Base-by-base conservation (phyloP, 176 grass and related monocot species). In the Coix lacrymajobi region DNA sequence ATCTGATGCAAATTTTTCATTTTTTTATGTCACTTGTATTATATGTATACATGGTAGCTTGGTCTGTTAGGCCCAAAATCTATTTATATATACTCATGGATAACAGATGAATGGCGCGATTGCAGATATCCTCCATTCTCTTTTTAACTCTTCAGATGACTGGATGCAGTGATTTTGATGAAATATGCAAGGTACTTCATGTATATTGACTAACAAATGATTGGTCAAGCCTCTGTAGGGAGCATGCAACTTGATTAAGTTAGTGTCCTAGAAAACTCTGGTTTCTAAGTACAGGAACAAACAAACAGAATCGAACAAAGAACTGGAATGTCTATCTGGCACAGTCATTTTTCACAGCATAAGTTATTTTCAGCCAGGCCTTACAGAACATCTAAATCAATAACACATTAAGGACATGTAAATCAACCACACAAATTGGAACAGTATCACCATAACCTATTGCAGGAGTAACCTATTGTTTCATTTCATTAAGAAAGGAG, bases 341-440 rank as follows among this genome's bases (percentile, higher is more conserved):
- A 49, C 41, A 49, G 11, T 57, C 51, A 57, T 37, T 14, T 75
- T 75, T 75, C 17, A 15, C 45, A 49, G 43, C 71, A 54, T 4
- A 73, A 29, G 15, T 43, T 5, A 80, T 26, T 56, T 86, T 79
- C 54, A 49, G 4, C 61, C 60, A n/a, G 58, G 10, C 30, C n/a
- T 56, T 33, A 46, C 13, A 36, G 13, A 82, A 30, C 62, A 70
- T 77, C 31, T 62, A 58, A 62, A 77, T 58, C 49, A 81, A 81
- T n/a, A 71, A 39, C 29, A 69, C 14, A 81, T 76, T 60, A 16
- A n/a, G 16, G 79, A 48, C 7, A 29, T 72, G 33, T 82, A 70
- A 26, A 22, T n/a, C n/a, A n/a, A n/a, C n/a, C n/a, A 64, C 40
- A 82, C 31, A 78, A 78, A 77, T 39, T 77, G 54, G 73, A 88